Base-by-base conservation (phyloP, 2,329 filamentous ascomycete species). In the Colletotrichum musicola region DNA sequence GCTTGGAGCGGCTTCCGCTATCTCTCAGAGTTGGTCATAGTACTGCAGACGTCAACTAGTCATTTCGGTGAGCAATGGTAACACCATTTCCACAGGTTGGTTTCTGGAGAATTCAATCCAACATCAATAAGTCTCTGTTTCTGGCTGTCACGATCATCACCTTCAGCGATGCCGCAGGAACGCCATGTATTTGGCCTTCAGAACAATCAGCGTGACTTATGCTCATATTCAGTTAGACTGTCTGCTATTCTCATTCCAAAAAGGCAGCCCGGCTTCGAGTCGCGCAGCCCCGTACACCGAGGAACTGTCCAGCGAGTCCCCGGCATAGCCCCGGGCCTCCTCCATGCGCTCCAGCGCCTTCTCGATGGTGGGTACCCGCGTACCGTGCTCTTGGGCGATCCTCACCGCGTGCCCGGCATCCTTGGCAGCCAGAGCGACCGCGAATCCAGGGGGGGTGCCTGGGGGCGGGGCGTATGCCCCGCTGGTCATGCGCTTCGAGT, bases 401-500 rank as follows among this genome's bases (percentile, higher is more conserved):
- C 30, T 69, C 30, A 69, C 47, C 7, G 66, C 66, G 35, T 69
- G 55, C 7, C 66, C 47, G n/a, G 66, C 61, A 13, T 69, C 66
- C 13, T 64, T 65, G 7, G 66, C 25, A 4, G 66, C 66, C 22
- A 69, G 62, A n/a, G 61, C 44, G n/a, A 64, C 66, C 10, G 61
- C 16, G 14, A 69, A 65, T 25, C 66, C 66, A 5, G 66, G 66
- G 13, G 55, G 49, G 4, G 61, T 64, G n/a, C 57, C 66, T 49
- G 60, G 40, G 14, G 66, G 66, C 44, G 75, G 76, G 0, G 77
- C 69, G 20, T 77, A 77, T 4, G 68, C 71, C 0, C 76, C 76
- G 7, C 73, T 70, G 0, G 76, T 77, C 61, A 78, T 71, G 0
- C 76, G 69, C 35, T 71, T 74, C 1, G 75, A 77, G 58, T 74